These are phyloP conservation scores for Geotrichum candidum DNA, from an alignment of 1,139 yeast species.

Conservation along the genomic window DNA sequence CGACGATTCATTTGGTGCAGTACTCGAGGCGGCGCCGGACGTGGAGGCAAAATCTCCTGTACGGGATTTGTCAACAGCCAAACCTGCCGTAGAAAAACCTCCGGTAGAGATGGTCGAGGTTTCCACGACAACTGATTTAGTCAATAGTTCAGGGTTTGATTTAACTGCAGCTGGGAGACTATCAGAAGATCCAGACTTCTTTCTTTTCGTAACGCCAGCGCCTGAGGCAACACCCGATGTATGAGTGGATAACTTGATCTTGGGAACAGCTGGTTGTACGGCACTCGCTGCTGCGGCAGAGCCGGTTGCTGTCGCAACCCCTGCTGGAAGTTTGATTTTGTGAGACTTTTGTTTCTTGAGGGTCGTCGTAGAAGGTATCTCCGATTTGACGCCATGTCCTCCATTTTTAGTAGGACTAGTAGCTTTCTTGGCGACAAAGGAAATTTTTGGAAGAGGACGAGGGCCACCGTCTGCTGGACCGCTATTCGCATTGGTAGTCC, in stretches of 20 bases:
- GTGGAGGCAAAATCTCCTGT: background rate
- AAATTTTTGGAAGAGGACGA: conserved; percentile 13
- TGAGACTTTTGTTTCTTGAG: background rate
- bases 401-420: conserved; percentile 1
- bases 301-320: background rate
- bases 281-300: background rate
- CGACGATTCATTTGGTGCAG: background rate
- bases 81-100: conserved; percentile 2
- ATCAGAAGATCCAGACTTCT: background rate
- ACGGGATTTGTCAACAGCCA: background rate
- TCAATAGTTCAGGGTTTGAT: background rate
- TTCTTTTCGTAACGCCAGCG: conserved; percentile 2
- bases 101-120: background rate
- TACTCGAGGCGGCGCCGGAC: background rate
- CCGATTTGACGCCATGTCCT: background rate
- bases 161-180: background rate
- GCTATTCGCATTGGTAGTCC: background rate
- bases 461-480: background rate
- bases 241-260: conserved; percentile 3
- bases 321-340: background rate
- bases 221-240: background rate
- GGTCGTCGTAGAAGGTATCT: background rate
- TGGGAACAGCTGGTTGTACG: background rate
- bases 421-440: conserved; percentile 13
- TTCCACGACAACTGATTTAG: background rate